Conservation (phyloP, 2,329 filamentous ascomycete species). For the Aspergillus transmontanensis region DNA sequence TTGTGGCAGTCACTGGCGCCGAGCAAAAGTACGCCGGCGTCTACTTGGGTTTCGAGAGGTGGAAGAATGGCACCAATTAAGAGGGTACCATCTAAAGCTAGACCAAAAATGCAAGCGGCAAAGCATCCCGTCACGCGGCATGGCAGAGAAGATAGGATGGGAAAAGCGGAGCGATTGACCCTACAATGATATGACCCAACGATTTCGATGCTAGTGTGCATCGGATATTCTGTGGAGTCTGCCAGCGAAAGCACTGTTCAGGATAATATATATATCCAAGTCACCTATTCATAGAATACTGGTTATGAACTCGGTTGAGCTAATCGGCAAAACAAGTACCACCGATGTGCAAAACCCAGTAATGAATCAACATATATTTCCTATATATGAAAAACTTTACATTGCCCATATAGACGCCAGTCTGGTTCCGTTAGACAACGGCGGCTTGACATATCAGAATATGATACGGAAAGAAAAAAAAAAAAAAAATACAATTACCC, state of each 20-base stretch:
- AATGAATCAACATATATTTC: background rate
- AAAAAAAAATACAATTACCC: background rate
- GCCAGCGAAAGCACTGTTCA: background rate
- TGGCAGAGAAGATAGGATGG: background rate
- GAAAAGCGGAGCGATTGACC: background rate
- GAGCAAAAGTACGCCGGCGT: background rate
- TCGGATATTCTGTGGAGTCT: background rate
- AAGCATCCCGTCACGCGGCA: background rate
- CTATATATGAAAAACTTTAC: constrained; percentile 1
- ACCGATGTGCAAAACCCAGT: background rate
- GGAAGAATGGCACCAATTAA: background rate
- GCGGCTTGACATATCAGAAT: background rate
- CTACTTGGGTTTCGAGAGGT: background rate
- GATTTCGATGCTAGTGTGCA: background rate
- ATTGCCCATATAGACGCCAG: background rate
- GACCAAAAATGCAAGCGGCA: background rate
- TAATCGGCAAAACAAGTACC: background rate
- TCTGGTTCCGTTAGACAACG: background rate
- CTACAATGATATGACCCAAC: background rate
- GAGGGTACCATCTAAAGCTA: background rate
- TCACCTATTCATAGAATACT: background rate
- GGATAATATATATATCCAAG: background rate
- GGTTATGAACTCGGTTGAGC: background rate
- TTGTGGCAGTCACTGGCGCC: background rate
- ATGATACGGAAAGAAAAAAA: background rate